These are phyloP conservation scores for Adenanthera pavonina DNA, from an alignment of 306 rosid species.

Conservation along the genomic window DNA sequence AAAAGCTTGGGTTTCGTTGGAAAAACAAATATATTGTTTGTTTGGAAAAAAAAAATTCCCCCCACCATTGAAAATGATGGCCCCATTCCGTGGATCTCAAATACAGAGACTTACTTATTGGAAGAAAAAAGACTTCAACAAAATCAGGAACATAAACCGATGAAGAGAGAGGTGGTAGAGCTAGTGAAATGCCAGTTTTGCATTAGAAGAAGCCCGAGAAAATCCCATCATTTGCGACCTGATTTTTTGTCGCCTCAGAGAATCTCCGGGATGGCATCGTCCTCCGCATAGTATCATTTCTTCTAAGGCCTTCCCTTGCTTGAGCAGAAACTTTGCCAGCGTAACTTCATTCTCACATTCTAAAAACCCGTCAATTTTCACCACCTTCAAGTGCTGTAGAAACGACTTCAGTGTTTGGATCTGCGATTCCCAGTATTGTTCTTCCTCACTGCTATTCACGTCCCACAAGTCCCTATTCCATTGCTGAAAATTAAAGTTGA, in stretches of 20 bases:
- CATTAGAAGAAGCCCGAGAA: slow-evolving; percentile 82
- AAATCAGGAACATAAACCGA: neutral
- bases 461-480: slow-evolving; percentile 85
- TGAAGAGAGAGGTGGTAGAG: neutral
- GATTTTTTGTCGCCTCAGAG: slow-evolving; percentile 65
- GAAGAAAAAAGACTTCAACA: neutral
- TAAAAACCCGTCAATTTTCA: slow-evolving; percentile 68
- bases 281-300: slow-evolving; percentile 61
- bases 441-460: slow-evolving; percentile 59
- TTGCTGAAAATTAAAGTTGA: slow-evolving; percentile 46
- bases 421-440: slow-evolving; percentile 80
- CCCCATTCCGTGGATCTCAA: neutral
- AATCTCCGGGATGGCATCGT: slow-evolving; percentile 52
- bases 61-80: too few species aligned
- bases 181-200: slow-evolving; percentile 64
- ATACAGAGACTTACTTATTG: slow-evolving; percentile 1
- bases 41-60: neutral
- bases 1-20: neutral
- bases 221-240: slow-evolving; percentile 80
- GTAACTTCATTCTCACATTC: slow-evolving; percentile 83
- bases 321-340: slow-evolving; percentile 71
- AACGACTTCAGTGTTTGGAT: slow-evolving; percentile 54
- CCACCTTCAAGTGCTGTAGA: slow-evolving; percentile 64
- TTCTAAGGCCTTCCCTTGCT: slow-evolving; percentile 71
- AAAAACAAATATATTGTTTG: neutral